Evolutionary conservation across 2,329 filamentous ascomycete genomes (phyloP), one percentile per base, ranked within the genome.

Genomic region (Colletotrichum sp.): DNA sequence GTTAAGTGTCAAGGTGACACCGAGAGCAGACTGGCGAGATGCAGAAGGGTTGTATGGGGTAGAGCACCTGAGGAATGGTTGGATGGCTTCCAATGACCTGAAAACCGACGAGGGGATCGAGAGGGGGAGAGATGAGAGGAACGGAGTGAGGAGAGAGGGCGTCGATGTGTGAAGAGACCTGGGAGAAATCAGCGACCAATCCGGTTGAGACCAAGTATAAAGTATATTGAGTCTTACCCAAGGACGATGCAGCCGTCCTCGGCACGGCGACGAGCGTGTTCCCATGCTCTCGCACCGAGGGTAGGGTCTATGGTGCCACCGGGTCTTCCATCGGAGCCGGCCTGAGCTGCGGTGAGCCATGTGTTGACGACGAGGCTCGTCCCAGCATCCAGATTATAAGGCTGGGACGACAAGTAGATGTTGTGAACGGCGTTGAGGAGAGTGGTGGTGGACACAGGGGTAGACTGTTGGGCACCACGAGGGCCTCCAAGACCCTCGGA

Each of bases 281-380:
- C 97, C 96, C 97, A 99, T 4, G 96, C 96, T 82, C 95, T 92
- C 68, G 92, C 89, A 18, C 95, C 94, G 66, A 99, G 86, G 26
- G 94, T 91, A 56, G 91, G 86, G 85, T 99, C 97, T 56, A 98
- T 91, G 9, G 94, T 96, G 69, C 94, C 95, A 67, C 94, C 95
- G 62, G 89, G 87, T 71, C 90, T 89, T 48, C 94, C 94, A 80
- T 95, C 91, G 4, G 91, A 89, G 52, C 93, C 92, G 28, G 90
- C 87, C 78, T 94, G 94, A 32, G 92, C 89, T 21, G 95, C 95
- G 5, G 95, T 98, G 69, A 97, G 90, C 96, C 96, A 98, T 73
- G 96, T 98, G 86, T 98, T 98, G 78, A 98, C 95, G 0, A 97
- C 96, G 52, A 98, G 84, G 83, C 95, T 98, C 43, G 96, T 97